A percentile compares a stretch with the other conserved stretches of the same genome.
phyloP scores from a whole-genome alignment of 2,329 filamentous ascomycete genomes.

The Verticillium longisporum region DNA sequence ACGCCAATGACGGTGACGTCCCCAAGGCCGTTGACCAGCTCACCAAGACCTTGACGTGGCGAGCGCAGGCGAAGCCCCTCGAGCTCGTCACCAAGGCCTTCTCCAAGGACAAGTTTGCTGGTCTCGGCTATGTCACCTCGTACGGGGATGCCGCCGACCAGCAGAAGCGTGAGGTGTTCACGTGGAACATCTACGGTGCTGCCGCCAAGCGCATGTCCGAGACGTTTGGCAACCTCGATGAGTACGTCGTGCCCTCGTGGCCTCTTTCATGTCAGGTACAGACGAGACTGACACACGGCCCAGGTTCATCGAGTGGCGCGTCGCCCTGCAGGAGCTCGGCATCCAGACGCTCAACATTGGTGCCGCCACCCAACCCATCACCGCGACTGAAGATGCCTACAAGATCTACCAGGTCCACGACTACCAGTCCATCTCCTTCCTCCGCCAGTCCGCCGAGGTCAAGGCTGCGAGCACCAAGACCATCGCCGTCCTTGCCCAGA shows the following conservation, averaged over 20 bases:
- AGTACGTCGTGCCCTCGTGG: slow-evolving; percentile 47
- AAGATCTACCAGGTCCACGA: slow-evolving; percentile 92
- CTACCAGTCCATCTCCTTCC: slow-evolving; percentile 82
- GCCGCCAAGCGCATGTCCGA: slow-evolving; percentile 74
- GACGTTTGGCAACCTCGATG: slow-evolving; percentile 76
- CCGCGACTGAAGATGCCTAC: slow-evolving; percentile 73
- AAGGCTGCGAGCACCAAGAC: slow-evolving; percentile 60
- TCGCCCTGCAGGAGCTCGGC: slow-evolving; percentile 83
- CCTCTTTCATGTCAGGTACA: not conserved
- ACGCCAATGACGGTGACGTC: slow-evolving; percentile 76
- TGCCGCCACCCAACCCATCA: slow-evolving; percentile 63
- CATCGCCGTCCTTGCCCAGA: slow-evolving; percentile 71
- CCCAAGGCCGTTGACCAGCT: slow-evolving; percentile 75
- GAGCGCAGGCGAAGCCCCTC: slow-evolving; percentile 67
- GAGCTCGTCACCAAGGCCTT: slow-evolving; percentile 59
- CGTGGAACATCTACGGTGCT: slow-evolving; percentile 89
- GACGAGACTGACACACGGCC: not conserved
- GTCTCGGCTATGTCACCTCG: slow-evolving; percentile 72
- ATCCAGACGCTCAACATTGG: slow-evolving; percentile 67
- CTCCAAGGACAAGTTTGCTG: slow-evolving; percentile 63
- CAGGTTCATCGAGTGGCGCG: slow-evolving; percentile 84
- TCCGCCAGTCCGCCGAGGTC: slow-evolving; percentile 71
- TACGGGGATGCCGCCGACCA: slow-evolving; percentile 41
- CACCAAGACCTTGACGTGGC: slow-evolving; percentile 72
- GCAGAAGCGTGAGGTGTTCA: slow-evolving; percentile 60